Evolutionary conservation across 2,329 filamentous ascomycete species (phyloP).

Genomic region (Sporothrix schenckii): DNA sequence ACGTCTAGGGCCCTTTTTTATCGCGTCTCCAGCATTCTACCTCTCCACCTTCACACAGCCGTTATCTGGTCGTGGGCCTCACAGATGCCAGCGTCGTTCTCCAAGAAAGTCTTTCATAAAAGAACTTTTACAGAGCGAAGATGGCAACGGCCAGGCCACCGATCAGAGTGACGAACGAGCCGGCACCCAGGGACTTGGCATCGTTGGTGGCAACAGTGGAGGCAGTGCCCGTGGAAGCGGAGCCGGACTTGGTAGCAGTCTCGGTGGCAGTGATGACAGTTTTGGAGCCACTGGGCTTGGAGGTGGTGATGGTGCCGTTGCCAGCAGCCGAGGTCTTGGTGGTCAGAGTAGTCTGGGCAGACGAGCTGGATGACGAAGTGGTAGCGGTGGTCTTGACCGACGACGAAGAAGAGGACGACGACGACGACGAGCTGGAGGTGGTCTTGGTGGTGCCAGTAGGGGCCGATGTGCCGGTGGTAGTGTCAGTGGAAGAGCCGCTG

Average conservation of each 20-base stretch:
- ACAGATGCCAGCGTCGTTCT: constrained; percentile 22
- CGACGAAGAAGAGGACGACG: constrained; percentile 30
- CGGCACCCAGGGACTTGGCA: constrained; percentile 47
- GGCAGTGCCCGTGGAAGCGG: constrained; percentile 34
- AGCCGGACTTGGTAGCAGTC: constrained; percentile 39
- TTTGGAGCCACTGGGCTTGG: constrained; percentile 36
- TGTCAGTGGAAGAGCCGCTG: constrained; percentile 28
- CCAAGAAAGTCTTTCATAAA: background rate
- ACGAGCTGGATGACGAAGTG: background rate
- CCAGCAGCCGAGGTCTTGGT: constrained; percentile 39
- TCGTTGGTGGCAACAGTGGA: constrained; percentile 40
- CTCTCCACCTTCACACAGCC: background rate
- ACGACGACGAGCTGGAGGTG: background rate
- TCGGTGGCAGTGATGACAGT: constrained; percentile 39
- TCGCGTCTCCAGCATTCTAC: background rate
- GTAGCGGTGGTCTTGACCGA: constrained; percentile 32
- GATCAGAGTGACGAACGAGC: constrained; percentile 48
- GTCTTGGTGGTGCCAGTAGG: constrained; percentile 30
- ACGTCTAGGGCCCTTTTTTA: constrained; percentile 10
- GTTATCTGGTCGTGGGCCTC: background rate
- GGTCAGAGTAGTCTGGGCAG: constrained; percentile 28
- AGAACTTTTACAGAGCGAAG: constrained; percentile 48
- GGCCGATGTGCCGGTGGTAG: constrained; percentile 30
- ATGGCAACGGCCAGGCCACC: constrained; percentile 49
- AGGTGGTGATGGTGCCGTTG: constrained; percentile 23